These are phyloP conservation scores for Fusarium caatingaense DNA, from an alignment of 2,329 filamentous ascomycete species.

Conservation along the genomic window DNA sequence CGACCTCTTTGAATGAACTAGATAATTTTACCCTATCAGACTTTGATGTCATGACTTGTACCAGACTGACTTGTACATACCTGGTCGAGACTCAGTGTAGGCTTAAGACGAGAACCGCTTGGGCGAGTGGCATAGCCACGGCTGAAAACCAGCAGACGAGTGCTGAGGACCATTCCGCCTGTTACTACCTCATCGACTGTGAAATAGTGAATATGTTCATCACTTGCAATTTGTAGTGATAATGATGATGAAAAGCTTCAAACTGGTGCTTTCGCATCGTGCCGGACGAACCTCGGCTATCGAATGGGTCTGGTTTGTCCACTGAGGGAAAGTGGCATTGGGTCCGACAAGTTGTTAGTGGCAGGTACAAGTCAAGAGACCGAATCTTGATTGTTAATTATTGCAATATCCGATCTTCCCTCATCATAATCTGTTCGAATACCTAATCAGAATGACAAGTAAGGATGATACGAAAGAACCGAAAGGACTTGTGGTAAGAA, in stretches of 20 bases:
- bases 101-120: slow-evolving; percentile 48
- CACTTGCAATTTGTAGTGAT: neutral
- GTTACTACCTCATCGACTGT: slow-evolving; percentile 35
- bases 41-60: neutral
- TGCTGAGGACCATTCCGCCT: slow-evolving; percentile 45
- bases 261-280: slow-evolving; percentile 19
- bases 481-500: slow-evolving; percentile 23
- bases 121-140: slow-evolving; percentile 53
- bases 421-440: neutral
- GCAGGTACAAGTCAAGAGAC: neutral
- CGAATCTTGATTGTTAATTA: neutral
- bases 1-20: slow-evolving; percentile 70
- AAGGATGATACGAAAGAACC: slow-evolving; percentile 10
- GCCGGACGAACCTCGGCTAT: slow-evolving; percentile 40
- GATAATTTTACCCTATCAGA: slow-evolving; percentile 9
- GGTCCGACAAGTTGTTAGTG: slow-evolving; percentile 26
- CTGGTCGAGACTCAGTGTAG: slow-evolving; percentile 67
- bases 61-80: slow-evolving; percentile 51
- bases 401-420: neutral
- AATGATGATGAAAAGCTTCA: slow-evolving; percentile 36
- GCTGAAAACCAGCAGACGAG: slow-evolving; percentile 45
- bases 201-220: slow-evolving; percentile 18
- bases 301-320: slow-evolving; percentile 6
- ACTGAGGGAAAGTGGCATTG: neutral
- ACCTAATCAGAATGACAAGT: slow-evolving; percentile 18